phyloP scores from a whole-genome alignment of 2,329 filamentous ascomycete genomes.

The Helotiales sp. region DNA sequence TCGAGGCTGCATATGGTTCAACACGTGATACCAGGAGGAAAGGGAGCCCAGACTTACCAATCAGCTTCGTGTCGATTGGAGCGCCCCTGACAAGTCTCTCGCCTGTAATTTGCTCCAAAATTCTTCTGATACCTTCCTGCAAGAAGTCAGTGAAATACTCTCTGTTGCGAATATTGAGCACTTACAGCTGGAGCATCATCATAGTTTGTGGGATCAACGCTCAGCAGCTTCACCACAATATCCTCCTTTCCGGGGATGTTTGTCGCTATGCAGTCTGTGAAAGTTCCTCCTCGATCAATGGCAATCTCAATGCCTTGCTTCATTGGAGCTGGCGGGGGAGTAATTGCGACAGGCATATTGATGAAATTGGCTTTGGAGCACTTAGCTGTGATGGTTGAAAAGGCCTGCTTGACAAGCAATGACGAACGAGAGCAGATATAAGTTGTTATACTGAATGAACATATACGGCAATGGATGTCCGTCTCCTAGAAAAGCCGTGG shows the following conservation, averaged over 20 bases:
- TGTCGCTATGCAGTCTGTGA: slow-evolving; percentile 66
- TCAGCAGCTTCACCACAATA: slow-evolving; percentile 72
- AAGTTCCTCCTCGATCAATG: slow-evolving; percentile 63
- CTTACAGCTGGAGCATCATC: slow-evolving; percentile 58
- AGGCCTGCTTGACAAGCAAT: neutral
- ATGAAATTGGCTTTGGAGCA: neutral
- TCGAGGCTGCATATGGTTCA: slow-evolving; percentile 43
- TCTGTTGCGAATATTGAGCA: neutral
- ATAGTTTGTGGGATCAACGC: slow-evolving; percentile 71
- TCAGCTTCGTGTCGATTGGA: slow-evolving; percentile 58
- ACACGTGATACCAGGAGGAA: neutral
- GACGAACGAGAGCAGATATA: neutral
- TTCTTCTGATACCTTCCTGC: slow-evolving; percentile 60
- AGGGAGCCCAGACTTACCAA: slow-evolving; percentile 42
- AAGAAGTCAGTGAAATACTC: neutral
- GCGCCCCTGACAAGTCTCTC: slow-evolving; percentile 60
- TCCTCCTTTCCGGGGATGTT: slow-evolving; percentile 64
- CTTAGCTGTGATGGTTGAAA: neutral
- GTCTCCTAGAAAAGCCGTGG: neutral
- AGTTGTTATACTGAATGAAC: neutral
- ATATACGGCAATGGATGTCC: slow-evolving; percentile 3
- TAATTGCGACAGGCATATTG: slow-evolving; percentile 6
- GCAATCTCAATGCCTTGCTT: slow-evolving; percentile 7
- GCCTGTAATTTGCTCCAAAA: slow-evolving; percentile 59
- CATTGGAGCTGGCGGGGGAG: slow-evolving; percentile 1